Conservation (phyloP, 371 early-diverging fungal species). For the Mortierella sp. region DNA sequence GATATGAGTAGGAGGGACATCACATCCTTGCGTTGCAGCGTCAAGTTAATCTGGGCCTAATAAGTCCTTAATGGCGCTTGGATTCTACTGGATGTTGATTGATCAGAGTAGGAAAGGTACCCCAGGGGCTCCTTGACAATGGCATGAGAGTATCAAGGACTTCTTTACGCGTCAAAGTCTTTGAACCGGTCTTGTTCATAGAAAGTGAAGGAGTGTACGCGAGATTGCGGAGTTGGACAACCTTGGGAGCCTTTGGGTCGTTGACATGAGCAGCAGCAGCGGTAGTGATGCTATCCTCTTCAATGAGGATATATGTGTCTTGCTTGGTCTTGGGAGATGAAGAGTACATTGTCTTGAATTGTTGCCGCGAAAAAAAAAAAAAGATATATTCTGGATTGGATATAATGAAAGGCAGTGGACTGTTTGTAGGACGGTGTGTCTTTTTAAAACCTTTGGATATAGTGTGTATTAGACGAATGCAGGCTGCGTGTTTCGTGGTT, state of each 20-base stretch:
- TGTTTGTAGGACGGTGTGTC: too few species aligned
- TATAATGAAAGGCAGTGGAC: too few species aligned
- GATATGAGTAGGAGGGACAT: too few species aligned
- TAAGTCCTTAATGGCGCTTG: background rate
- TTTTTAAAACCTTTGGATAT: too few species aligned
- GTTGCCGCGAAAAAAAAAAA: too few species aligned
- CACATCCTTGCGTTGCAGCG: too few species aligned
- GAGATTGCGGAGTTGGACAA: background rate
- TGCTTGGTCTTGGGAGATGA: background rate
- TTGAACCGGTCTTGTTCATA: background rate
- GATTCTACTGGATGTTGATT: background rate
- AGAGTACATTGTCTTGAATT: background rate
- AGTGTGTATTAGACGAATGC: too few species aligned
- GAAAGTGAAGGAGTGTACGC: background rate
- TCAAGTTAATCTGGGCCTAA: too few species aligned
- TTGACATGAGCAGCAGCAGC: background rate
- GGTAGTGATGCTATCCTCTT: background rate
- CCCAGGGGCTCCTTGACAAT: constrained; percentile 1
- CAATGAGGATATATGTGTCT: background rate
- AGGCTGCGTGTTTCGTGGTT: too few species aligned
- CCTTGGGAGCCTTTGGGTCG: background rate
- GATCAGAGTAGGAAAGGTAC: background rate
- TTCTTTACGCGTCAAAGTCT: background rate
- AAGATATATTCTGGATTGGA: too few species aligned
- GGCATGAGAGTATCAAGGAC: constrained; percentile 7